A percentile compares a stretch with the other conserved stretches of the same genome.
Conservation (phyloP, 73 alveolate species). For the Paramecium sonneborni region DNA sequence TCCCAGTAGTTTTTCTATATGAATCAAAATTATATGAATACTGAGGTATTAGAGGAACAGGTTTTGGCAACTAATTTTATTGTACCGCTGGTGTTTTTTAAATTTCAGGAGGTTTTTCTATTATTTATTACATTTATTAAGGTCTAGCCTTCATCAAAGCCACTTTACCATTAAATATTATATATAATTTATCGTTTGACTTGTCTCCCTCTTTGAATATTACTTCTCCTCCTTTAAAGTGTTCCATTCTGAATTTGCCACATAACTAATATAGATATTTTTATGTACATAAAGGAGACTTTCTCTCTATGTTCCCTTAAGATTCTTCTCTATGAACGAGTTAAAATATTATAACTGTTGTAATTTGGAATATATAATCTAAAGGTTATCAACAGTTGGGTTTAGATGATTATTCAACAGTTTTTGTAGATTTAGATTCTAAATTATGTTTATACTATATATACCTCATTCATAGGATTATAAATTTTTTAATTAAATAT, state of each 20-base stretch:
- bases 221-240: not conserved
- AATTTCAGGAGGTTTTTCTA: not conserved
- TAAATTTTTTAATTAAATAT: not conserved
- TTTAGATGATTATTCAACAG: not conserved
- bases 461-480: not conserved
- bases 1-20: not conserved
- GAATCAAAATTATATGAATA: not conserved
- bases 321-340: not conserved
- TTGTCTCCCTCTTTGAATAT: constrained; percentile 13
- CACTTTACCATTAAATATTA: constrained; percentile 12
- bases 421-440: constrained; percentile 1
- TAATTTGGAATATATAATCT: constrained; percentile 3
- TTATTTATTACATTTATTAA: not conserved
- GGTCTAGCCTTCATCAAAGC: constrained; percentile 34
- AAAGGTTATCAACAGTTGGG: not conserved
- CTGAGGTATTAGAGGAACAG: not conserved
- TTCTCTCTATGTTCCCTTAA: constrained; percentile 2
- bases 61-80: not conserved
- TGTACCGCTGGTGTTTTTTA: not conserved
- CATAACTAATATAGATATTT: not conserved
- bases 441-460: not conserved
- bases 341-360: constrained; percentile 4
- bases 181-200: constrained; percentile 40
- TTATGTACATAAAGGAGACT: not conserved
- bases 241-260: constrained; percentile 36